Conservation (phyloP, 106 monocot species). For the Iris macrosiphon region DNA sequence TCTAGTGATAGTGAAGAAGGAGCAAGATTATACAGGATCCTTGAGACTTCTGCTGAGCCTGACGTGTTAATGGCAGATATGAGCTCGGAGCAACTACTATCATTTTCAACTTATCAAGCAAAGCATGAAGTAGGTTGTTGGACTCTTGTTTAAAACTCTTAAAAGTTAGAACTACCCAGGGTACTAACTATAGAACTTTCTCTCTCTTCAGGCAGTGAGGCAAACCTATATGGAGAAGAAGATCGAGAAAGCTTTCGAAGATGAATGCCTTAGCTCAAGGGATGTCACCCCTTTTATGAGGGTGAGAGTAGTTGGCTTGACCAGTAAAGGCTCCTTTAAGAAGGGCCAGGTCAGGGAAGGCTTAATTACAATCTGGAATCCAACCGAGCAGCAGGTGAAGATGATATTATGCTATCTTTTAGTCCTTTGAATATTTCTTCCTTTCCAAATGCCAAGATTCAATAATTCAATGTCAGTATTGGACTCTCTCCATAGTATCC, state of each 20-base stretch:
- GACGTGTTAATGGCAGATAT: conserved; percentile 85
- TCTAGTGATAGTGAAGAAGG: conserved; percentile 66
- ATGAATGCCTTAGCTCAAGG: conserved; percentile 64
- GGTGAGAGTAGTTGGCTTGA: conserved; percentile 68
- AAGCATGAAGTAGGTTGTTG: conserved; percentile 52
- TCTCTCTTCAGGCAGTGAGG: conserved; percentile 54
- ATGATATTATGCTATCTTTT: not conserved
- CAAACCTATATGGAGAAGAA: conserved; percentile 52
- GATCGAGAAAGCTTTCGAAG: conserved; percentile 77
- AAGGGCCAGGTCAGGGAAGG: conserved; percentile 39
- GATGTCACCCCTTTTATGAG: conserved; percentile 86
- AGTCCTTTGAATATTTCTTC: not conserved
- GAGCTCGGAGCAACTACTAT: conserved; percentile 74
- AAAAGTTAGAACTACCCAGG: too few relatives aligned
- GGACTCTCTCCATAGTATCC: too few relatives aligned
- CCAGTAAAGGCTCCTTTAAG: conserved; percentile 25
- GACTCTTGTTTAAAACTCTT: too few relatives aligned
- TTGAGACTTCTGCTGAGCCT: conserved; percentile 78
- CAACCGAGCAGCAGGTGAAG: conserved; percentile 72
- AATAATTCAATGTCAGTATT: too few relatives aligned
- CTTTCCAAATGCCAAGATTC: not conserved
- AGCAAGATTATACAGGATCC: conserved; percentile 57
- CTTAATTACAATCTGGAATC: conserved; percentile 88
- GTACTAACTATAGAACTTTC: too few relatives aligned
- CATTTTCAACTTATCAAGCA: conserved; percentile 59